phyloP scores from a whole-genome alignment of 2,329 filamentous ascomycete genomes.

The Verticillium klebahnii region DNA sequence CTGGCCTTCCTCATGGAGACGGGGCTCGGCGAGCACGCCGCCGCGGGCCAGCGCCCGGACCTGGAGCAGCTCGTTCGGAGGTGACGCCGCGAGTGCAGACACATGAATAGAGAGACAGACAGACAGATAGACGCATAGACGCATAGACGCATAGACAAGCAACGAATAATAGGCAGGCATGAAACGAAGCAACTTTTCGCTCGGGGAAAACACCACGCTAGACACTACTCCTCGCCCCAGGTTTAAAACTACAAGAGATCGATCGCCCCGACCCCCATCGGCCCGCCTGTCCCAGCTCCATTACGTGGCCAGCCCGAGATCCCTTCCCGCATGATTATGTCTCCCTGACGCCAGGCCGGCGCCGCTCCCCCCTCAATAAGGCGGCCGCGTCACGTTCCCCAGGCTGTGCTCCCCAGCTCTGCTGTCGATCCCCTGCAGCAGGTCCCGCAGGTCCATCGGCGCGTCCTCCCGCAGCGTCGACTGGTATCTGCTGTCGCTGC shows the following conservation, averaged over 20 bases:
- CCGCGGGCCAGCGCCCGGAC: not conserved
- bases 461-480: constrained; percentile 26
- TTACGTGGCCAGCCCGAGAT: not conserved
- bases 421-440: constrained; percentile 47
- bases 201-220: not conserved
- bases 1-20: not conserved
- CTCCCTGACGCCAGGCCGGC: not conserved
- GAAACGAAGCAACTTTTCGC: not conserved
- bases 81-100: not conserved
- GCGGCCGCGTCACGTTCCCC: constrained; percentile 42
- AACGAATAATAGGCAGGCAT: not conserved
- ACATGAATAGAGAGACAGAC: not conserved
- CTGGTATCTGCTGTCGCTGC: constrained; percentile 31
- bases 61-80: not conserved
- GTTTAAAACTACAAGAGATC: not conserved
- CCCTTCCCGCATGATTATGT: not conserved
- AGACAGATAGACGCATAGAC: not conserved
- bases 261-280: not conserved
- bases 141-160: too few species aligned
- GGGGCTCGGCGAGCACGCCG: not conserved
- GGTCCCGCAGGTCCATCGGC: constrained; percentile 42
- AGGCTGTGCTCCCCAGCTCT: constrained; percentile 39
- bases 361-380: constrained; percentile 31
- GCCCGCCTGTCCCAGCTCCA: not conserved
- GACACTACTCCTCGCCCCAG: not conserved